A percentile compares a stretch with the other conserved stretches of the same genome.
Conservation (phyloP, 2,329 filamentous ascomycete species). For the Cadophora sp. region DNA sequence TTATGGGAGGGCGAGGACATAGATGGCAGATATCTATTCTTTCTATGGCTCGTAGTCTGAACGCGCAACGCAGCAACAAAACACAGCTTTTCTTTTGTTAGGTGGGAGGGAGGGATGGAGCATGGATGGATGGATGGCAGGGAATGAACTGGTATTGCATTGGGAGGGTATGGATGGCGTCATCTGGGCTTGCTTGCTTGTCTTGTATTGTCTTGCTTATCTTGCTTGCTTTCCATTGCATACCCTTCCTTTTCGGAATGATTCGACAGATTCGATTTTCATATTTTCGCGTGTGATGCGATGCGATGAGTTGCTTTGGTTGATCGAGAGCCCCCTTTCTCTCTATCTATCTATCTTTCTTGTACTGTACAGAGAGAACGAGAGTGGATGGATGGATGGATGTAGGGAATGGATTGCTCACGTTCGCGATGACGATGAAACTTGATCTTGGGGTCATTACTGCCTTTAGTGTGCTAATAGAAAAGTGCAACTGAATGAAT, state of each 20-base stretch:
- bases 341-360: constrained; percentile 11
- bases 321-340: background rate
- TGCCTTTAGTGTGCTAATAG: constrained; percentile 22
- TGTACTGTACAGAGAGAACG: constrained; percentile 23
- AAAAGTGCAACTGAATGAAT: constrained; percentile 12
- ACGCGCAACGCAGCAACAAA: background rate
- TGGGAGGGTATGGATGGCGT: constrained; percentile 24
- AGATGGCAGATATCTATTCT: constrained; percentile 16
- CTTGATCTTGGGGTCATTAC: constrained; percentile 1
- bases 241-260: constrained; percentile 6
- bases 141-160: constrained; percentile 20
- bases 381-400: constrained; percentile 12
- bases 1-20: constrained; percentile 27
- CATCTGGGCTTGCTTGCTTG: constrained; percentile 24
- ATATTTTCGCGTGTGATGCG: constrained; percentile 14
- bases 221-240: constrained; percentile 17
- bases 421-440: background rate
- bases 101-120: constrained; percentile 26
- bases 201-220: constrained; percentile 21
- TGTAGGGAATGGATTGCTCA: background rate
- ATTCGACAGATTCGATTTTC: constrained; percentile 14
- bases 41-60: background rate
- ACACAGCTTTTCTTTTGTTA: constrained; percentile 23
- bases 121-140: constrained; percentile 19
- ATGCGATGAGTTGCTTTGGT: constrained; percentile 6